Evolutionary conservation across 371 early-diverging fungal genomes (phyloP).

Genomic region (Lichtheimia ramosa): DNA sequence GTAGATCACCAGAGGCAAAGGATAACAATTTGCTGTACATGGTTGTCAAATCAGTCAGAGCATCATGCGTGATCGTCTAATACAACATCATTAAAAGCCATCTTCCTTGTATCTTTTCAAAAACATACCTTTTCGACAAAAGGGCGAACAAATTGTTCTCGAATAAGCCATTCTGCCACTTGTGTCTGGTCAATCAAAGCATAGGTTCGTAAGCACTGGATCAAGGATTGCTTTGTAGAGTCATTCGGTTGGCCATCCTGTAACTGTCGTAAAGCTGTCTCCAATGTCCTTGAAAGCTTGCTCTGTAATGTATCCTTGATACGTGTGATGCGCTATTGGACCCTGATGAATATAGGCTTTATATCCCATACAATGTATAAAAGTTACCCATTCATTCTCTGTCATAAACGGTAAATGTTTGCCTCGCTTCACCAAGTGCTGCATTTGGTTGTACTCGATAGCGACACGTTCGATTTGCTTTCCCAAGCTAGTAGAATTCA

Average conservation of each 20-base stretch:
- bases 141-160: constrained; percentile 59
- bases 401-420: constrained; percentile 68
- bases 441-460: constrained; percentile 84
- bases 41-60: constrained; percentile 39
- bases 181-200: constrained; percentile 72
- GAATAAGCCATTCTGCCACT: constrained; percentile 70
- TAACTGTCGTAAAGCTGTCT: constrained; percentile 48
- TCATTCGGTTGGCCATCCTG: constrained; percentile 30
- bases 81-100: not conserved
- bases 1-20: constrained; percentile 55
- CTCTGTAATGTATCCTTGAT: constrained; percentile 71
- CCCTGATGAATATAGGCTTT: not conserved
- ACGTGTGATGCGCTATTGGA: constrained; percentile 65
- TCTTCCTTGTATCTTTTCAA: not conserved
- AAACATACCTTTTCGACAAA: constrained; percentile 50
- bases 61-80: constrained; percentile 32
- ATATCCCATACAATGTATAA: not conserved
- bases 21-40: constrained; percentile 62
- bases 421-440: constrained; percentile 71
- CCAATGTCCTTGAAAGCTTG: constrained; percentile 52
- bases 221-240: constrained; percentile 56
- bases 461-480: constrained; percentile 86
- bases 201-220: constrained; percentile 73
- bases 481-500: constrained; percentile 19
- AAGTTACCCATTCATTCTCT: constrained; percentile 74